Evolutionary conservation across 2,329 filamentous ascomycete genomes (phyloP), one percentile per base, ranked within the genome.

Genomic region (Macrophomina phaseolina): DNA sequence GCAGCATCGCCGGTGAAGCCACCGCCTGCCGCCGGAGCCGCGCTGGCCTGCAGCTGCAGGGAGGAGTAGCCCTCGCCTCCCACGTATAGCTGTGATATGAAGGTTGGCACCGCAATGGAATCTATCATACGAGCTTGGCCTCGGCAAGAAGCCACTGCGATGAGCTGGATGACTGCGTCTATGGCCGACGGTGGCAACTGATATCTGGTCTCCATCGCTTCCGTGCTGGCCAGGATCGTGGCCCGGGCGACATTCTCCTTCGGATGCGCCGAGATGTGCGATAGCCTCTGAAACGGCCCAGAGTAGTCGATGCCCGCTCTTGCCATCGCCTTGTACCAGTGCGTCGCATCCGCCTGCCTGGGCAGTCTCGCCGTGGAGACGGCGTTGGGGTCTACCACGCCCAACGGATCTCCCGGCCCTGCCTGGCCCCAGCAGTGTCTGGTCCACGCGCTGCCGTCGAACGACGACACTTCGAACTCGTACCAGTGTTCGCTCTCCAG

Each of bases 391-490:
- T 38, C 36, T 4, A 11, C 36, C 6, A 38, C 7, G 36, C 36
- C 36, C 36, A 11, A 7, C 36, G 36, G 36, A 7, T 38, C 36
- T 7, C 36, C 36, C 6, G 36, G 36, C 36, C 36, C 36, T 7
- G 36, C 40, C 16, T 67, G 32, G 18, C 73, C 73, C 16, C 16
- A 34, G 60, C 66, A 71, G 62, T 75, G 72, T 36, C 71, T 72
- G 5, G 52, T 66, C 76, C 75, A 78, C 7, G 66, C 46, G 32
- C 60, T 38, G 2, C 69, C 70, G 36, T 70, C 70, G 38, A 70
- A 61, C 1, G 72, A 71, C 9, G 63, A 49, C 7, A 75, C 66
- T 1, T n/a, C 34, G 38, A 73, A 75, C 7, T 68, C 64, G 11
- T 62, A 71, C 73, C 72, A 74, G 3, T 14, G 11, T 9, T 23